These are phyloP conservation scores for Blakeslea trispora DNA, from an alignment of 371 early-diverging fungal genomes.

Conservation along the genomic window DNA sequence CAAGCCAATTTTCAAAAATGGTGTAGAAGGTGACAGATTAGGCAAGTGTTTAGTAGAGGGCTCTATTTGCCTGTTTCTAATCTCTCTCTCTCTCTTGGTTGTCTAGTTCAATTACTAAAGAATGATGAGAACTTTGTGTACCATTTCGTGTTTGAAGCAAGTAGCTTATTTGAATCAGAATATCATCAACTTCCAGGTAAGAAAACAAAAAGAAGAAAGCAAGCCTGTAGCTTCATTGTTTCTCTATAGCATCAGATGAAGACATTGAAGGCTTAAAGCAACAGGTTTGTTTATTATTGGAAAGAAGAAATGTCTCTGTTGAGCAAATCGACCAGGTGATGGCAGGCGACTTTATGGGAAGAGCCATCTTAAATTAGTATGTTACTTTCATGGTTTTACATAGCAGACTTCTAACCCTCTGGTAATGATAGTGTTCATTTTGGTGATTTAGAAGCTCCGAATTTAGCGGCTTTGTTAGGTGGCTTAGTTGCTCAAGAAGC, in stretches of 20 bases:
- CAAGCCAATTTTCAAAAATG: conserved; percentile 60
- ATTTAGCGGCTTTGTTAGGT: conserved; percentile 86
- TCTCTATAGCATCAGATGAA: conserved; percentile 27
- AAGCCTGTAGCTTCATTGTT: background rate
- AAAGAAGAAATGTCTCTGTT: conserved; percentile 15
- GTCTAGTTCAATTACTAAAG: conserved; percentile 54
- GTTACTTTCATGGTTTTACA: conserved; percentile 12
- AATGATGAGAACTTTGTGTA: conserved; percentile 61
- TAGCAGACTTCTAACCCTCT: background rate
- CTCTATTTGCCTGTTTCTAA: background rate
- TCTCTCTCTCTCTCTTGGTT: background rate
- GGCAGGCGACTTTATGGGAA: conserved; percentile 18
- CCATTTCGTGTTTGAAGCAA: conserved; percentile 77
- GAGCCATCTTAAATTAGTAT: conserved; percentile 39
- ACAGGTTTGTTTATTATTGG: conserved; percentile 22
- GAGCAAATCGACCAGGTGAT: conserved; percentile 15
- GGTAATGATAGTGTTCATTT: conserved; percentile 65
- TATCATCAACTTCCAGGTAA: conserved; percentile 60
- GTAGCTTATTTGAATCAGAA: conserved; percentile 64
- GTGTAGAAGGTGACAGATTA: conserved; percentile 47
- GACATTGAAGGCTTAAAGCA: conserved; percentile 42
- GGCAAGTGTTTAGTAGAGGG: conserved; percentile 34
- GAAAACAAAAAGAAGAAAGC: background rate
- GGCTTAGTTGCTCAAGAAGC: conserved; percentile 94
- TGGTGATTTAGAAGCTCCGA: conserved; percentile 77